Percentiles rank a stretch among this genome's conserved stretches.
phyloP scores from a whole-genome alignment of 441 rosid genomes.

The Euphorbia schlechtendalii region DNA sequence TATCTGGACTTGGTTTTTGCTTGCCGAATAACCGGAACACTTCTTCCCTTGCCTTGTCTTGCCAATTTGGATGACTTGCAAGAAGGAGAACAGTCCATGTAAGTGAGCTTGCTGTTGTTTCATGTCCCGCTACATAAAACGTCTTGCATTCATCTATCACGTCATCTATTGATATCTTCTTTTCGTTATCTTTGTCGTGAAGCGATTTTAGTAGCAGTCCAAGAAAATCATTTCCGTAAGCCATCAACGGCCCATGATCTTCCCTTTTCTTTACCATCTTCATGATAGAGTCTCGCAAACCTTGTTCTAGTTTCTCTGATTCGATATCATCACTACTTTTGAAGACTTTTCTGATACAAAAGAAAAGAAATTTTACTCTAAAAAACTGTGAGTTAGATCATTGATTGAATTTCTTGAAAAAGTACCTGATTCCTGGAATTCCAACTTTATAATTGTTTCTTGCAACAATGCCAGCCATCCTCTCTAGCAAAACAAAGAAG shows the following conservation, averaged over 20 bases:
- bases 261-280: conserved; percentile 34
- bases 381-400: no score
- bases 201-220: conserved; percentile 36
- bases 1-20: no score
- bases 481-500: no score
- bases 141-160: conserved; percentile 40
- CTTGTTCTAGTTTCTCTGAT: conserved; percentile 28
- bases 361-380: no score
- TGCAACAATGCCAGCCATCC: no score
- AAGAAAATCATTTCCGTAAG: conserved; percentile 34
- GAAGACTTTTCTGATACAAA: no score
- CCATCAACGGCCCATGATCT: no score
- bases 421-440: no score
- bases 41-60: conserved; percentile 34
- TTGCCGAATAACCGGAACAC: conserved; percentile 29
- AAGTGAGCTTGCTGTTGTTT: conserved; percentile 26
- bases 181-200: no score
- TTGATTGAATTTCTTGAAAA: no score
- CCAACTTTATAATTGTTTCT: no score
- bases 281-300: conserved; percentile 23
- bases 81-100: conserved; percentile 32
- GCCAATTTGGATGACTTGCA: conserved; percentile 36
- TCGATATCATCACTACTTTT: conserved; percentile 44
- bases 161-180: conserved; percentile 24
- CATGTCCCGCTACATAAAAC: conserved; percentile 44